Evolutionary conservation across 2,329 filamentous ascomycete genomes (phyloP), one percentile per base, ranked within the genome.

Genomic region (Phialophora verrucosa): DNA sequence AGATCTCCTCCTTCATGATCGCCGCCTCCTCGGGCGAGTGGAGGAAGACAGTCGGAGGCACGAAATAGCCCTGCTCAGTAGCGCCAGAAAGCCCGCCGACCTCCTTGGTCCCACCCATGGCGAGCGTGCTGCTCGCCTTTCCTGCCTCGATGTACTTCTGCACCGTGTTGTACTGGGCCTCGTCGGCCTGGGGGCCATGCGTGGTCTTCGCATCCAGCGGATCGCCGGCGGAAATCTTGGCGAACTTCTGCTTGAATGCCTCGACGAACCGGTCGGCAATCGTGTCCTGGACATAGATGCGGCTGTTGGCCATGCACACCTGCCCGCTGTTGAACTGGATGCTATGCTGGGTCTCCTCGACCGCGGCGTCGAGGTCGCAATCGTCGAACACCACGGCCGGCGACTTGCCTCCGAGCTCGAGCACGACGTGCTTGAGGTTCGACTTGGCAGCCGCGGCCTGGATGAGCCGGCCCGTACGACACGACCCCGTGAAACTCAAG

Each of bases 401-500:
- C 0, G 82, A 85, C 71, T 88, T 88, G 23, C 85, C 85, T n/a
- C 85, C 85, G 0, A 84, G 86, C 72, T 88, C 85, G 0, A 88
- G 79, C 0, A 85, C 87, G 64, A 88, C 85, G 69, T 87, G 86
- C 76, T 87, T 88, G 73, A 87, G 76, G n/a, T 82, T 91, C 50
- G 75, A 72, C 0, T 84, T 78, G 17, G 87, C 83, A 0, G 91
- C 90, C 77, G 86, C 83, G 74, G 90, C 91, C 89, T 93, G 92
- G 68, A 93, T 91, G 57, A 89, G 83, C 59, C 86, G 85, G 4
- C 88, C 91, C 0, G 90, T 93, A 1, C 81, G 81, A 0, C 90
- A 93, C 1, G 87, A 91, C 35, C 91, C 91, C 0, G 91, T 93
- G 70, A 93, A 93, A 0, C 90, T 89, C 66, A 94, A 83, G 80